phyloP scores from a whole-genome alignment of 306 rosid genomes.

The Ammopiptanthus mongolicus region DNA sequence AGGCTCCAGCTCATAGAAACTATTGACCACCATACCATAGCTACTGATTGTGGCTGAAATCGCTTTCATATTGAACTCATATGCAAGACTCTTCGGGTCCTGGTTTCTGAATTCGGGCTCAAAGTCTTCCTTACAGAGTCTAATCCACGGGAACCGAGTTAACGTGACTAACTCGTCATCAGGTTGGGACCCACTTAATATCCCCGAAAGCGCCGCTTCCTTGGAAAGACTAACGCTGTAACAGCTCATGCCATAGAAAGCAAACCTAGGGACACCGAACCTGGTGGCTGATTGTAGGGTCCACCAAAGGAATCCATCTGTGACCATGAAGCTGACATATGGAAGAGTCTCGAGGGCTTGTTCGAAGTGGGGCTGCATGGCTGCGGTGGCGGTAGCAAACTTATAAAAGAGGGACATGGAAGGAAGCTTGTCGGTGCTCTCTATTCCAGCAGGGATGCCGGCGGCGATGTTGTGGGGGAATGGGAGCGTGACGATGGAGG shows the following conservation, averaged over 20 bases:
- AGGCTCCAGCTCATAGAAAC: constrained; percentile 19
- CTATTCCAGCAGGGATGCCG: background rate
- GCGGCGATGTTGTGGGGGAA: background rate
- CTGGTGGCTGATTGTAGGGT: background rate
- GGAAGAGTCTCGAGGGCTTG: background rate
- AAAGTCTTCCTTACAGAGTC: background rate
- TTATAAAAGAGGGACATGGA: background rate
- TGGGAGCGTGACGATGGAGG: background rate
- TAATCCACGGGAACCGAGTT: no score
- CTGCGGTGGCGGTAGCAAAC: background rate
- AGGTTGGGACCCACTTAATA: background rate
- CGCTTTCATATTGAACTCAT: background rate
- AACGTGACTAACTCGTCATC: background rate
- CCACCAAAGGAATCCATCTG: constrained; percentile 21
- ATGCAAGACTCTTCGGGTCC: background rate
- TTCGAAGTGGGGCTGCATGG: constrained; percentile 1
- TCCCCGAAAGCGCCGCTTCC: background rate
- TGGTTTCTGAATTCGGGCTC: background rate
- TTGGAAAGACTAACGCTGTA: background rate
- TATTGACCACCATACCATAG: background rate
- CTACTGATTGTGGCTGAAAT: background rate
- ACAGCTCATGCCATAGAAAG: background rate
- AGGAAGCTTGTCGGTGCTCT: constrained; percentile 21
- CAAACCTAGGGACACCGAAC: background rate
- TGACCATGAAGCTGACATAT: constrained; percentile 16